These are phyloP conservation scores for Penicillium odoratum DNA, from an alignment of 495 filamentous ascomycete genomes.

Conservation along the genomic window DNA sequence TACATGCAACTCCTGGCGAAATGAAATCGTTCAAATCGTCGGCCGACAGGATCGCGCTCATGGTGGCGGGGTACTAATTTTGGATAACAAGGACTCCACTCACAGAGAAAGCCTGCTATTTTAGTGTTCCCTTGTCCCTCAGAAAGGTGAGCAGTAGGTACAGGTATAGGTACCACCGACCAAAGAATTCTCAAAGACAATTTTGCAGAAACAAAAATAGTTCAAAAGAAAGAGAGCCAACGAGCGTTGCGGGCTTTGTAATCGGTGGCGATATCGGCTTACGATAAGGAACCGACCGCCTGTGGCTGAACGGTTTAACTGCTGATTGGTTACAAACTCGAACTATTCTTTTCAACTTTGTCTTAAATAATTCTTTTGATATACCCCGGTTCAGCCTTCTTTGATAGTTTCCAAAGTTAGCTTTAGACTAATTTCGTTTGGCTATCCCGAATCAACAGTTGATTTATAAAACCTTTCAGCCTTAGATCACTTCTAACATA, in stretches of 20 bases:
- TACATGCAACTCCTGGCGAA: conserved; percentile 93
- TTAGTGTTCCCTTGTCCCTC: background rate
- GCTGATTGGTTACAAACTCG: background rate
- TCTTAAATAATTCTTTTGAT: no score
- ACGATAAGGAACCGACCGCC: conserved; percentile 38
- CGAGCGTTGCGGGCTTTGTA: conserved; percentile 34
- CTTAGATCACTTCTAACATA: no score
- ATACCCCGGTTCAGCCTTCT: no score
- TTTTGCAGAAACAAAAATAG: conserved; percentile 7
- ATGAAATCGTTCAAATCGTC: conserved; percentile 99
- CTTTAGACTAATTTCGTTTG: no score
- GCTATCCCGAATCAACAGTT: no score
- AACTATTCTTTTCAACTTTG: background rate
- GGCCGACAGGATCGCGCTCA: conserved; percentile 95
- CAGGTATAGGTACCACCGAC: background rate
- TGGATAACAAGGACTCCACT: conserved; percentile 7
- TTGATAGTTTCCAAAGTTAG: no score
- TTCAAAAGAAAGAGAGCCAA: conserved; percentile 18
- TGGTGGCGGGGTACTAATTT: conserved; percentile 44
- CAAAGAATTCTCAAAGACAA: background rate
- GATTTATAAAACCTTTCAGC: no score
- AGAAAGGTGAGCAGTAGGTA: background rate
- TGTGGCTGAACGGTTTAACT: background rate
- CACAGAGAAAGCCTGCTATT: background rate
- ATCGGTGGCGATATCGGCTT: conserved; percentile 41